These are phyloP conservation scores for Gossypium trilobum DNA, from an alignment of 441 rosid genomes.

Conservation along the genomic window DNA sequence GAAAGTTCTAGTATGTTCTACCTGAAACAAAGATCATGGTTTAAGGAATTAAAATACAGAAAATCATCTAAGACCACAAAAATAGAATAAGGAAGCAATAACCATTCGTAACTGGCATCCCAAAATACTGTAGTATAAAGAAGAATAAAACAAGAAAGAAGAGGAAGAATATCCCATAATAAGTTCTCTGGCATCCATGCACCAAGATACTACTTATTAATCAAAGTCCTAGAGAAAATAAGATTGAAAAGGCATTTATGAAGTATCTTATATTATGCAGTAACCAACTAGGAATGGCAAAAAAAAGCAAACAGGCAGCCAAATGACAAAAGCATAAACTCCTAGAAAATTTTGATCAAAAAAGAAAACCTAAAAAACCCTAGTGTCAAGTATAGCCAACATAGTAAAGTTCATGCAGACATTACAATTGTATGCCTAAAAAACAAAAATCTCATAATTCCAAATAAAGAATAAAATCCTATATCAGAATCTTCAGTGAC, in stretches of 20 bases:
- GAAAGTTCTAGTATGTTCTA: background rate
- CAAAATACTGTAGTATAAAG: background rate
- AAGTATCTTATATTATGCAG: background rate
- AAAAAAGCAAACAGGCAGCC: background rate
- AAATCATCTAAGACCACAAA: background rate
- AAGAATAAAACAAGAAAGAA: background rate
- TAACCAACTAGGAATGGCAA: background rate
- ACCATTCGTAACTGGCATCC: background rate
- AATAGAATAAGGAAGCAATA: background rate
- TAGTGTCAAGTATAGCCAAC: background rate
- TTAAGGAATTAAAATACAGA: background rate
- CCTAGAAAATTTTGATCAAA: background rate
- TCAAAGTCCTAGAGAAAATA: background rate
- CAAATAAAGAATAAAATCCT: background rate
- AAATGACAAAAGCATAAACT: slow-evolving; percentile 6
- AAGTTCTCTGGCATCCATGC: background rate
- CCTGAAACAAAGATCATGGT: background rate
- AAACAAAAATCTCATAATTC: background rate
- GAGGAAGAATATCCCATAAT: background rate
- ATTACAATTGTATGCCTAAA: background rate
- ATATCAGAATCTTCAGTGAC: background rate
- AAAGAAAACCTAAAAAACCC: background rate
- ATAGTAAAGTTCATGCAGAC: background rate
- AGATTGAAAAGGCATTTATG: background rate
- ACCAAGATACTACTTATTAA: background rate